Conservation (phyloP, 2,329 filamentous ascomycete species). For the Colletotrichum horii region DNA sequence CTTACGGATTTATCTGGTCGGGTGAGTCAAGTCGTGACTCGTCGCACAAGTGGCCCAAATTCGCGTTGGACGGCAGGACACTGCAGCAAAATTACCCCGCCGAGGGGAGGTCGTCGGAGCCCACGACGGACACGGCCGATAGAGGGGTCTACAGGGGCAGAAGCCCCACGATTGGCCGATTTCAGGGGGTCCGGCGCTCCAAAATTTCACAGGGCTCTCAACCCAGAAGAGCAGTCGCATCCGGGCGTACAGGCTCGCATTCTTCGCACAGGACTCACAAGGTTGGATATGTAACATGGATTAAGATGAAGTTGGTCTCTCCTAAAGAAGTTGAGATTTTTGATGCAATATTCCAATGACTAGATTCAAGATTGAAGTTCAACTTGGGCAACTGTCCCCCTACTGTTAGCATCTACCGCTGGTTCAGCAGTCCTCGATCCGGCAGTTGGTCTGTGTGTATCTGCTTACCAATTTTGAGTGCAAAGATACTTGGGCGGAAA, state of each 20-base stretch:
- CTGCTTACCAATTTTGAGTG: slow-evolving; percentile 20
- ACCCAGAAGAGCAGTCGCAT: slow-evolving; percentile 2
- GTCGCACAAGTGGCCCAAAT: slow-evolving; percentile 9
- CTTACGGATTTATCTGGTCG: not conserved
- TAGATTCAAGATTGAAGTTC: not conserved
- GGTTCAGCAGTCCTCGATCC: not conserved
- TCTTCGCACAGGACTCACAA: not conserved
- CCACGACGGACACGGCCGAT: slow-evolving; percentile 11
- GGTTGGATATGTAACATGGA: not conserved
- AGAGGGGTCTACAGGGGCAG: slow-evolving; percentile 17
- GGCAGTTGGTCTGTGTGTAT: slow-evolving; percentile 15
- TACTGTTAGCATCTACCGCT: not conserved
- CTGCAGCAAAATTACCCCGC: slow-evolving; percentile 22
- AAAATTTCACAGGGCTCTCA: slow-evolving; percentile 12
- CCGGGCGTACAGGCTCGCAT: not conserved
- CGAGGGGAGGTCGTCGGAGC: slow-evolving; percentile 20
- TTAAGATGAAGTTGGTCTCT: not conserved
- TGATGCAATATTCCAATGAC: not conserved
- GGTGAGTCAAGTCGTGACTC: slow-evolving; percentile 16
- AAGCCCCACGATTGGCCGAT: slow-evolving; percentile 10
- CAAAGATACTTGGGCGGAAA: slow-evolving; percentile 16
- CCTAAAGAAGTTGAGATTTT: not conserved
- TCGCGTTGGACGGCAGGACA: not conserved
- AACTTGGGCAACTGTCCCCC: not conserved
- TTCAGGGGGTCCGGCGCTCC: not conserved